Percentiles rank a stretch among this genome's conserved stretches.
Evolutionary conservation across 2,329 filamentous ascomycete genomes (phyloP).

Genomic region (Xylariaceae sp.): DNA sequence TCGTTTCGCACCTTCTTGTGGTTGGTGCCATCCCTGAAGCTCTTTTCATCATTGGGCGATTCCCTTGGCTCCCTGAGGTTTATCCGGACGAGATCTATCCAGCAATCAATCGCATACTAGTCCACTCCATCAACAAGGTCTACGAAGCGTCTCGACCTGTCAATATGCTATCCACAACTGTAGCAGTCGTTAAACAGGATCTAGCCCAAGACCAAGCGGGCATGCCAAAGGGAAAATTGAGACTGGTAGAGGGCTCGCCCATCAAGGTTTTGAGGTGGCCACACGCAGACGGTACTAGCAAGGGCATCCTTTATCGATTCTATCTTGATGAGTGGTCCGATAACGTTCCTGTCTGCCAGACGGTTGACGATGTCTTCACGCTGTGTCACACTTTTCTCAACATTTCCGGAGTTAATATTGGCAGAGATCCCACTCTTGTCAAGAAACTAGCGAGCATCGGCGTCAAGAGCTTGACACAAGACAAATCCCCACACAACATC

Average conservation of each 20-base stretch:
- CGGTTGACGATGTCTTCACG: constrained; percentile 86
- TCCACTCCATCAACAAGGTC: constrained; percentile 81
- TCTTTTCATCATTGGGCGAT: constrained; percentile 88
- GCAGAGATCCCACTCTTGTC: constrained; percentile 78
- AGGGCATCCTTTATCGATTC: constrained; percentile 83
- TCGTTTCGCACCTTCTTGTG: constrained; percentile 84
- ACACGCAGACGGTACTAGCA: constrained; percentile 79
- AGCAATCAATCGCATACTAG: constrained; percentile 82
- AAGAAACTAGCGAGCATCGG: constrained; percentile 88
- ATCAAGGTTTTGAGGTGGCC: constrained; percentile 82
- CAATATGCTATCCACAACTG: constrained; percentile 43
- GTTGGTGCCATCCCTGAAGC: constrained; percentile 94
- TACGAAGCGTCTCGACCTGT: constrained; percentile 52
- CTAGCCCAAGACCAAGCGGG: constrained; percentile 67
- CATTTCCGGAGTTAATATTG: constrained; percentile 86
- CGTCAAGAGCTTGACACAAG: constrained; percentile 72
- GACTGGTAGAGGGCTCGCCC: constrained; percentile 63
- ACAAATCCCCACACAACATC: constrained; percentile 73
- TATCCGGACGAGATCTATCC: constrained; percentile 80
- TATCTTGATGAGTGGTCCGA: constrained; percentile 99
- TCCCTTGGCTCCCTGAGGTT: constrained; percentile 88
- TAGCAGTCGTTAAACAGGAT: constrained; percentile 47
- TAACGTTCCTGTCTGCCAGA: constrained; percentile 90
- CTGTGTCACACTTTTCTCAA: constrained; percentile 86
- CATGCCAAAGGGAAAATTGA: constrained; percentile 72